These are phyloP conservation scores for Ananas comosus DNA, from an alignment of 176 grass and related monocot species.

Conservation along the genomic window DNA sequence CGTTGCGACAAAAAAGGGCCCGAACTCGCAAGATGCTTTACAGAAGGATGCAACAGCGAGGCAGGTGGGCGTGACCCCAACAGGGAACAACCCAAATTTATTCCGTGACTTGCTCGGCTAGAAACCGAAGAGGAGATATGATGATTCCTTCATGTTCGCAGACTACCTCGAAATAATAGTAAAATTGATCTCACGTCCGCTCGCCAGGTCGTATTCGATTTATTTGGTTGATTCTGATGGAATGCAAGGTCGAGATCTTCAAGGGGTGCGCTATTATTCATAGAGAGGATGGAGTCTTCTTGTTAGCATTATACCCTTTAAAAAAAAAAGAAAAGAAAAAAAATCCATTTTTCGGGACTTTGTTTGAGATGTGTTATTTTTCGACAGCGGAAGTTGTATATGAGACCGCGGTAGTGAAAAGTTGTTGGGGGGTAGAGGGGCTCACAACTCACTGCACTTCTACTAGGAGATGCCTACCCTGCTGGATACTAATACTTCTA, in stretches of 20 bases:
- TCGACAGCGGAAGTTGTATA: too few species aligned
- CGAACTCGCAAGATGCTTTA: constrained; percentile 58
- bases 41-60: constrained; percentile 74
- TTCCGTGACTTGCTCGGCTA: constrained; percentile 88
- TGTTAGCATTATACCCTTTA: too few species aligned
- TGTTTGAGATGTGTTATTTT: too few species aligned
- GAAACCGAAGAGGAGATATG: neutral
- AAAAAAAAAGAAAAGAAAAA: too few species aligned
- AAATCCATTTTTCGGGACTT: too few species aligned
- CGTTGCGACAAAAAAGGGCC: constrained; percentile 50
- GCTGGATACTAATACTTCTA: too few species aligned
- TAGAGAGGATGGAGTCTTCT: too few species aligned
- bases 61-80: constrained; percentile 81
- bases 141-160: neutral
- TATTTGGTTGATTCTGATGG: constrained; percentile 27
- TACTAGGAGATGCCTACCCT: too few species aligned
- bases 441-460: too few species aligned
- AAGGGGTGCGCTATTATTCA: neutral
- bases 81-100: constrained; percentile 85
- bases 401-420: too few species aligned
- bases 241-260: constrained; percentile 13
- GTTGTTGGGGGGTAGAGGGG: too few species aligned
- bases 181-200: too few species aligned
- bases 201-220: neutral
- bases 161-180: neutral